These are phyloP conservation scores for Sordariomycetes sp. DNA, from an alignment of 2,329 filamentous ascomycete species.

Conservation along the genomic window DNA sequence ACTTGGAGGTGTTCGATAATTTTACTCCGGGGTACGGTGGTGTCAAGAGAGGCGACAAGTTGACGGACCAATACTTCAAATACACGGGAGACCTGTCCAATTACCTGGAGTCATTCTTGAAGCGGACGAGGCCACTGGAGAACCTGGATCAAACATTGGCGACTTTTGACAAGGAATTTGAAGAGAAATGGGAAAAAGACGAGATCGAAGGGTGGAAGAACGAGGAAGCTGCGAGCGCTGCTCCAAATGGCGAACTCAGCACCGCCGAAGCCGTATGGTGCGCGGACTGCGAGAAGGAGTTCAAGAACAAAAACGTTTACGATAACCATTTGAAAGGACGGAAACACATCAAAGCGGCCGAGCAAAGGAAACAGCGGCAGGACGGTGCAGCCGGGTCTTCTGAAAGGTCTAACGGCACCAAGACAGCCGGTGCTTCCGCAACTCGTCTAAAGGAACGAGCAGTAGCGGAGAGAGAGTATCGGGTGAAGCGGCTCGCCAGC, in stretches of 20 bases:
- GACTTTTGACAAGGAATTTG: constrained; percentile 76
- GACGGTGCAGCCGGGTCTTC: constrained; percentile 15
- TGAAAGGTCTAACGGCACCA: constrained; percentile 17
- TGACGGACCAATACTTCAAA: constrained; percentile 85
- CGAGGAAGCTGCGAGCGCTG: constrained; percentile 33
- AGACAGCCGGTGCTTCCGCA: constrained; percentile 21
- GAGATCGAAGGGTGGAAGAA: constrained; percentile 70
- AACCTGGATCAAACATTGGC: constrained; percentile 71
- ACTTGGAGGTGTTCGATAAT: constrained; percentile 81
- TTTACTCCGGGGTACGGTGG: constrained; percentile 68
- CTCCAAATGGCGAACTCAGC: constrained; percentile 15
- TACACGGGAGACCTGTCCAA: constrained; percentile 73
- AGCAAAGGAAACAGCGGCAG: constrained; percentile 40
- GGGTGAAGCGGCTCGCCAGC: constrained; percentile 68
- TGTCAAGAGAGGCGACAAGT: constrained; percentile 72
- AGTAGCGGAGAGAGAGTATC: constrained; percentile 80
- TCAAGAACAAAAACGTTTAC: constrained; percentile 92
- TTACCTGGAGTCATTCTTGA: constrained; percentile 85
- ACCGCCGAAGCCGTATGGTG: constrained; percentile 71
- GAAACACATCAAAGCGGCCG: constrained; percentile 82
- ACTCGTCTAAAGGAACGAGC: constrained; percentile 74
- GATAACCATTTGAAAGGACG: constrained; percentile 81
- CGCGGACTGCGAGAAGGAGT: constrained; percentile 84
- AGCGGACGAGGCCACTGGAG: constrained; percentile 75
- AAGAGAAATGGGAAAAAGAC: constrained; percentile 70